These are phyloP conservation scores for Cardamine resedifolia DNA, from an alignment of 345 rosid species.

Conservation along the genomic window DNA sequence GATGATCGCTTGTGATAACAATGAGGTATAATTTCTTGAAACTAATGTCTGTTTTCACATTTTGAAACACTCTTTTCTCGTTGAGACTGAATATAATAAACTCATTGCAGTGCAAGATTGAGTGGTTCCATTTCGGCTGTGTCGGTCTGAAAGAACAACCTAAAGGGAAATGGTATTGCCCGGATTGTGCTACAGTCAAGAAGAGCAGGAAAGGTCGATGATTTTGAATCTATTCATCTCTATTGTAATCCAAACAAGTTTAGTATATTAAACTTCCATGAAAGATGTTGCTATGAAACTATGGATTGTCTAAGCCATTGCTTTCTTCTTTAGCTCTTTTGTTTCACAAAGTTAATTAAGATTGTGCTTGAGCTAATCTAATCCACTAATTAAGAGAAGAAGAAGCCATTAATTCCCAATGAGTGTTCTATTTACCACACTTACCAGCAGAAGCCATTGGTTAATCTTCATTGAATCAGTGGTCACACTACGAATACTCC, in stretches of 20 bases:
- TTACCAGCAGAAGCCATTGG: too few species aligned
- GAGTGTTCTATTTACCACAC: too few species aligned
- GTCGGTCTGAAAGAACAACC: conserved; percentile 89
- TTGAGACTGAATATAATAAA: neutral
- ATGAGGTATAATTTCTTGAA: conserved; percentile 43
- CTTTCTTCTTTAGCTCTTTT: neutral
- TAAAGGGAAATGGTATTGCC: conserved; percentile 92
- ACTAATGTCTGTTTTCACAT: neutral
- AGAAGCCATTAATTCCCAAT: neutral
- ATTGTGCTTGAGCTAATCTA: too few species aligned
- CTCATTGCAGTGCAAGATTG: conserved; percentile 83
- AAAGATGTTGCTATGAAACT: neutral
- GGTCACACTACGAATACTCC: too few species aligned
- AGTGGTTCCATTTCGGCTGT: conserved; percentile 97
- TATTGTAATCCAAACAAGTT: neutral
- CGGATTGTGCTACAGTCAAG: conserved; percentile 68
- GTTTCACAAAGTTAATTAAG: neutral
- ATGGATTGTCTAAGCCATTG: neutral
- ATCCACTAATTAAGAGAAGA: neutral
- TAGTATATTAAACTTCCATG: conserved; percentile 3
- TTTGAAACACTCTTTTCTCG: neutral
- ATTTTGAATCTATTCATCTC: conserved; percentile 1
- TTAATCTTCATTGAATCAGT: too few species aligned
- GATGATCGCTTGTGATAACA: conserved; percentile 96
- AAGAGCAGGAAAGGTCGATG: conserved; percentile 72